Conservation (phyloP, 2,329 filamentous ascomycete species). For the Trichoderma hamatum region DNA sequence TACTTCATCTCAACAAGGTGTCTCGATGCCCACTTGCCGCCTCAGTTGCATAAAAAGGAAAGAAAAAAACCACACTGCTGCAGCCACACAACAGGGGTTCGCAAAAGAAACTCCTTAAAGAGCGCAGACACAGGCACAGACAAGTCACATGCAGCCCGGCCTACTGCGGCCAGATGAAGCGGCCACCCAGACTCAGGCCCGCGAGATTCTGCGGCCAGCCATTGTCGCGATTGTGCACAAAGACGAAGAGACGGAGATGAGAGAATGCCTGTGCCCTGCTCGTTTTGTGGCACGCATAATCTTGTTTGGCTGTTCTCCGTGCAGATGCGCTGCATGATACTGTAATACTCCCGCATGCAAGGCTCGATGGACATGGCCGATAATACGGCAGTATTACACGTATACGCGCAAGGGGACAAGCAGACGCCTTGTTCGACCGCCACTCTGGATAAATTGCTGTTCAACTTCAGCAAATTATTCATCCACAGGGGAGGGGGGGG, state of each 20-base stretch:
- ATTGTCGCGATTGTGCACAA: background rate
- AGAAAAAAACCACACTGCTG: background rate
- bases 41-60: background rate
- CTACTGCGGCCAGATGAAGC: conserved; percentile 10
- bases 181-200: conserved; percentile 3
- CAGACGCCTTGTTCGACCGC: too few species aligned
- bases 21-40: background rate
- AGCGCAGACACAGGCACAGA: background rate
- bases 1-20: background rate
- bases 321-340: background rate
- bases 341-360: background rate
- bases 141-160: conserved; percentile 20
- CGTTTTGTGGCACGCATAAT: background rate
- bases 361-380: too few species aligned
- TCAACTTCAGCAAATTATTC: background rate
- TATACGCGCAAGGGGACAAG: background rate
- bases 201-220: conserved; percentile 8
- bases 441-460: background rate
- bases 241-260: background rate
- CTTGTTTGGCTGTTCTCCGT: background rate
- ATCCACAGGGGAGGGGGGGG: background rate
- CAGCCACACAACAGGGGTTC: background rate
- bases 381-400: background rate
- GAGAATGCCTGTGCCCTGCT: background rate
- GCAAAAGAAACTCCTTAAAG: background rate